Conservation (phyloP, 305 asterid genomes). For the Rubia tinctorum region DNA sequence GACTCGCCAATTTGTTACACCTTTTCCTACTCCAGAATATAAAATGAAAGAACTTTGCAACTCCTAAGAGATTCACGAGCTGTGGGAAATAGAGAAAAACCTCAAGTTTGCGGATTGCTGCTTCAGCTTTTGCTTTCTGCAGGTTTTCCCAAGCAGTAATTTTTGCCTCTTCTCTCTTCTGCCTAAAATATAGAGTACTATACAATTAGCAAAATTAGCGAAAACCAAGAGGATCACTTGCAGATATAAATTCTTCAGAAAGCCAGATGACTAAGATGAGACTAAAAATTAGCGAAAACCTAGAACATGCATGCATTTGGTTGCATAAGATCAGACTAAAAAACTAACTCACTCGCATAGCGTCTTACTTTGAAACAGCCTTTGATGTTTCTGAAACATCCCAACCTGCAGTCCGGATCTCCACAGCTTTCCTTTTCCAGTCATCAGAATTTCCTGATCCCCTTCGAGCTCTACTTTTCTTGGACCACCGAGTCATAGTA, state of each 20-base stretch:
- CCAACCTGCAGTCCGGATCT: constrained; percentile 53
- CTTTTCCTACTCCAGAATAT: too few species aligned
- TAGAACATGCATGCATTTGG: too few species aligned
- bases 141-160: constrained; percentile 92
- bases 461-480: constrained; percentile 53
- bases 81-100: constrained; percentile 29
- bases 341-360: too few species aligned
- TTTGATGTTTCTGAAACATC: constrained; percentile 59
- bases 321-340: too few species aligned
- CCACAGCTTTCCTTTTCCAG: constrained; percentile 67
- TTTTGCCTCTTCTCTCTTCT: constrained; percentile 77
- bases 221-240: too few species aligned
- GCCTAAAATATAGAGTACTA: constrained; percentile 39
- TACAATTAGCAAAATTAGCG: neutral
- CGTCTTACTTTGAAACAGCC: constrained; percentile 58
- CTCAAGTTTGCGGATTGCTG: constrained; percentile 89
- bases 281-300: too few species aligned
- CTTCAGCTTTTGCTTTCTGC: constrained; percentile 98
- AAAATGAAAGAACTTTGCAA: neutral
- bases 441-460: constrained; percentile 47
- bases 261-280: too few species aligned
- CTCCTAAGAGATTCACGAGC: constrained; percentile 4
- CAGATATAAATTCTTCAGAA: too few species aligned
- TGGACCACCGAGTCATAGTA: constrained; percentile 87
- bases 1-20: too few species aligned